Percentiles rank a stretch among this genome's conserved stretches.
These are phyloP conservation scores for Micractinium conductrix DNA, from an alignment of 139 green algal genomes.

Conservation along the genomic window DNA sequence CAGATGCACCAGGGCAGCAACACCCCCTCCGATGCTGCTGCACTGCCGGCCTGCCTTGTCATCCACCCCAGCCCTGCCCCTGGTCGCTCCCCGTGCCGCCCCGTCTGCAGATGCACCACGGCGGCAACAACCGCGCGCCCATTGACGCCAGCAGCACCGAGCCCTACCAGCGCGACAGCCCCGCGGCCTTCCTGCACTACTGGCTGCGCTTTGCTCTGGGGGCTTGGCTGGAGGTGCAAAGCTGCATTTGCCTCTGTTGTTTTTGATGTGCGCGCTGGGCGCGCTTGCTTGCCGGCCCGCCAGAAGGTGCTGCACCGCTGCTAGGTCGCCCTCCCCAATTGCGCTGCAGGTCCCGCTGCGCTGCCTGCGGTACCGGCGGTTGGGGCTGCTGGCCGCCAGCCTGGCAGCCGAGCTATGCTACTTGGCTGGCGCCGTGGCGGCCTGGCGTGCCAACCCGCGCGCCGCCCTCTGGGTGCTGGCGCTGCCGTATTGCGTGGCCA, in stretches of 20 bases:
- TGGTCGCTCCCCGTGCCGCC: too few relatives aligned
- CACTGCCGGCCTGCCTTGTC: too few relatives aligned
- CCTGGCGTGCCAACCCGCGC: slow-evolving; percentile 53
- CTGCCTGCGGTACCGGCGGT: slow-evolving; percentile 48
- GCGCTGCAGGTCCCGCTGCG: slow-evolving; percentile 61
- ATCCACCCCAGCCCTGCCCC: too few relatives aligned
- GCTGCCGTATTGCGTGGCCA: slow-evolving; percentile 76
- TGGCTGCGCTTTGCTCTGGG: slow-evolving; percentile 72
- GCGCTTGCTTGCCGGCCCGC: too few relatives aligned
- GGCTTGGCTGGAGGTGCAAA: slow-evolving; percentile 65
- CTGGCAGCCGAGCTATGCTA: slow-evolving; percentile 45
- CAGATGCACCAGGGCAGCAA: too few relatives aligned
- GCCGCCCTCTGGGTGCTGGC: slow-evolving; percentile 77
- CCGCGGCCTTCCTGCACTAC: slow-evolving; percentile 79
- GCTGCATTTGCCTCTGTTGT: too few relatives aligned
- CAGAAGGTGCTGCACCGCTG: too few relatives aligned
- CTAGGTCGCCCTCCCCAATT: background rate
- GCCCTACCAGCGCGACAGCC: slow-evolving; percentile 76
- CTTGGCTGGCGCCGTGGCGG: slow-evolving; percentile 3
- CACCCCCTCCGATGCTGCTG: too few relatives aligned
- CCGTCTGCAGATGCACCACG: slow-evolving; percentile 97
- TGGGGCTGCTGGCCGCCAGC: slow-evolving; percentile 32
- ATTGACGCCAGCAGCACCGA: slow-evolving; percentile 85
- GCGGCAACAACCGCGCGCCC: slow-evolving; percentile 48
- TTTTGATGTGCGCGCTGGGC: too few relatives aligned